A percentile compares a stretch with the other conserved stretches of the same genome.
These are phyloP conservation scores for Pseudogymnoascus pannorum DNA, from an alignment of 2,329 filamentous ascomycete species.

Conservation along the genomic window DNA sequence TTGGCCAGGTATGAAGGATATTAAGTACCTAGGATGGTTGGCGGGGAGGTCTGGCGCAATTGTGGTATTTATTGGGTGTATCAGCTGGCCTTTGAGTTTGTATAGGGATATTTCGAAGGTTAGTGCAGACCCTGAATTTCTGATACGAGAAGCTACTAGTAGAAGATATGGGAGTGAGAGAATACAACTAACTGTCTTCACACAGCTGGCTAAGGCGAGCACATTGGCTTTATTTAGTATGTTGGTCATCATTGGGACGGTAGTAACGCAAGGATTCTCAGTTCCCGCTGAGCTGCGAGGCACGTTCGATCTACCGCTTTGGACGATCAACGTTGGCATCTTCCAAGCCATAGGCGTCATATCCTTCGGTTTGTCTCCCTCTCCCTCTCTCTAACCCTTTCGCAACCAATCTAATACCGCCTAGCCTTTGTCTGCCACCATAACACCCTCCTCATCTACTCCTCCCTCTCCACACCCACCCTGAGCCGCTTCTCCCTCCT, in stretches of 20 bases:
- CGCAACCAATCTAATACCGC: conserved; percentile 20
- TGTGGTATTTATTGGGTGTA: conserved; percentile 73
- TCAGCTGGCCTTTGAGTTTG: conserved; percentile 86
- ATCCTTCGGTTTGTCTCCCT: conserved; percentile 67
- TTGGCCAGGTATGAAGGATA: conserved; percentile 65
- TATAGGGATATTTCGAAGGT: conserved; percentile 98
- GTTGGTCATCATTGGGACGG: conserved; percentile 79
- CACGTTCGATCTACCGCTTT: conserved; percentile 57
- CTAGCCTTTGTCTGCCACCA: conserved; percentile 70
- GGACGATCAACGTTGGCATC: conserved; percentile 79
- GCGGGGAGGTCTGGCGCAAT: conserved; percentile 79
- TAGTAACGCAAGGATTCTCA: conserved; percentile 73
- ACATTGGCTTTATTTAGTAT: conserved; percentile 90
- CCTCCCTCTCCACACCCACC: conserved; percentile 86
- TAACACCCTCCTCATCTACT: conserved; percentile 96
- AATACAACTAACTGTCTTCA: conserved; percentile 13
- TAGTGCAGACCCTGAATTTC: conserved; percentile 23
- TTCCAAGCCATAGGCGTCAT: conserved; percentile 97
- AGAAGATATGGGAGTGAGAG: not conserved
- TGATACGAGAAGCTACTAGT: not conserved
- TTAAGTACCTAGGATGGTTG: conserved; percentile 74
- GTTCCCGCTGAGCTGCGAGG: conserved; percentile 68
- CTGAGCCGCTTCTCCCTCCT: conserved; percentile 90
- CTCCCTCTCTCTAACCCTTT: not conserved
- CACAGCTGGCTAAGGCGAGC: conserved; percentile 86